Percentiles rank a stretch among this genome's conserved stretches.
phyloP scores from a whole-genome alignment of 2,329 filamentous ascomycete genomes.

The Spiromastix sp. region DNA sequence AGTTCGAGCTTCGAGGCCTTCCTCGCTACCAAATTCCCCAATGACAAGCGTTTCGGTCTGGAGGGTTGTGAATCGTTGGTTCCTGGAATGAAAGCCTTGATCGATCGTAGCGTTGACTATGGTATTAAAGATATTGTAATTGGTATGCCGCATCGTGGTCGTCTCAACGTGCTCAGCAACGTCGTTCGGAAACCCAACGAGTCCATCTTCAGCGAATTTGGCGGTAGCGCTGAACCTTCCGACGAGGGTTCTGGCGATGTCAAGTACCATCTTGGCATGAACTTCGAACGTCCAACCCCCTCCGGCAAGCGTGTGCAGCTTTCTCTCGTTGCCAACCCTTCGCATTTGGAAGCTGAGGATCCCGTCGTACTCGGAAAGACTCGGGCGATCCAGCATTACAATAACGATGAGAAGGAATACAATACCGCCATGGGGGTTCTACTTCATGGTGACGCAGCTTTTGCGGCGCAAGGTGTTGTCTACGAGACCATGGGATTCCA shows the following conservation, averaged over 20 bases:
- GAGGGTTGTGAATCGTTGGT: constrained; percentile 96
- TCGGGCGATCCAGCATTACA: constrained; percentile 96
- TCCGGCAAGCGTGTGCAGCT: constrained; percentile 99
- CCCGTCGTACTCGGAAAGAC: constrained; percentile 97
- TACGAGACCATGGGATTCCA: constrained; percentile 99
- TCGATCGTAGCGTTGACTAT: constrained; percentile 96
- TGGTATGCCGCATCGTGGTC: constrained; percentile 97
- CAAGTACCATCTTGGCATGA: constrained; percentile 99
- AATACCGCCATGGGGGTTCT: constrained; percentile 89
- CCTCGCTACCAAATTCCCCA: constrained; percentile 94
- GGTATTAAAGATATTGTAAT: constrained; percentile 99
- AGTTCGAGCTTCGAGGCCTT: constrained; percentile 95
- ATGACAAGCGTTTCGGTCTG: constrained; percentile 98
- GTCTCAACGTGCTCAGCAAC: constrained; percentile 95
- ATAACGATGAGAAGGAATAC: constrained; percentile 86
- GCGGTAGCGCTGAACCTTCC: constrained; percentile 72
- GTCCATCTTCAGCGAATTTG: constrained; percentile 98
- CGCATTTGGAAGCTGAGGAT: constrained; percentile 95
- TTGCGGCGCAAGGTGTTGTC: constrained; percentile 91
- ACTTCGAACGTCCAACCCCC: constrained; percentile 96
- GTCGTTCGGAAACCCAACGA: constrained; percentile 98
- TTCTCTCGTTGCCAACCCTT: constrained; percentile 95
- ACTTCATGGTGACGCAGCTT: constrained; percentile 93
- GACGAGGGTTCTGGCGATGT: constrained; percentile 98
- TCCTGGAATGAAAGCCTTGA: constrained; percentile 97